phyloP scores from a whole-genome alignment of 1,139 yeast species.

The Petasospora rhodanensis region DNA sequence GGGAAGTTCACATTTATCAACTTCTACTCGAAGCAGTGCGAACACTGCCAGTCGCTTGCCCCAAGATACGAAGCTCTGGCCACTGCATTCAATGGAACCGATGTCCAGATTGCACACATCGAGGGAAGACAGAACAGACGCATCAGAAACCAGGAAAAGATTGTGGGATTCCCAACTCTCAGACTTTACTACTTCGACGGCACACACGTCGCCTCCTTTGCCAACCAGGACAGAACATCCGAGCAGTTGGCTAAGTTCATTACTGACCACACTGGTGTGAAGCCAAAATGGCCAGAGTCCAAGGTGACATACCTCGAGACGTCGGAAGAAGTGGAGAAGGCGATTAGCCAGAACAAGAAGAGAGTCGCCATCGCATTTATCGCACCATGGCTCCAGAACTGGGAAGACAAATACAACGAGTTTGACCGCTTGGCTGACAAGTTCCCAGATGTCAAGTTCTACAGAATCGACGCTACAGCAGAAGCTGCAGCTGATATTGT shows the following conservation, averaged over 20 bases:
- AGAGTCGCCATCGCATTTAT: slow-evolving; percentile 16
- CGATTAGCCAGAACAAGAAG: slow-evolving; percentile 4
- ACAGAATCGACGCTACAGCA: slow-evolving; percentile 16
- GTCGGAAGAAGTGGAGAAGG: slow-evolving; percentile 5
- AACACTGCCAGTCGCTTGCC: slow-evolving; percentile 20
- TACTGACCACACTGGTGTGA: slow-evolving; percentile 19
- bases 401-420: slow-evolving; percentile 18
- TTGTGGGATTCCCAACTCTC: slow-evolving; percentile 24
- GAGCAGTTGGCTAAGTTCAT: slow-evolving; percentile 21
- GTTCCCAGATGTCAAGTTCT: slow-evolving; percentile 13
- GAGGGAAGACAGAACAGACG: slow-evolving; percentile 20
- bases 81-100: slow-evolving; percentile 16
- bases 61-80: slow-evolving; percentile 22
- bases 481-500: slow-evolving; percentile 15
- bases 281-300: slow-evolving; percentile 18
- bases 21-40: slow-evolving; percentile 20
- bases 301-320: slow-evolving; percentile 5
- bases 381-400: slow-evolving; percentile 23
- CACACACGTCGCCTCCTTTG: slow-evolving; percentile 17
- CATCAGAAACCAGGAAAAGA: slow-evolving; percentile 15
- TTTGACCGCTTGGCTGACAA: slow-evolving; percentile 17
- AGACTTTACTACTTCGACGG: slow-evolving; percentile 25
- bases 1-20: slow-evolving; percentile 23
- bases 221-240: slow-evolving; percentile 16
- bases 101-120: slow-evolving; percentile 23